These are phyloP conservation scores for Vitis amurensis DNA, from an alignment of 164 flowering plant species.

Conservation along the genomic window DNA sequence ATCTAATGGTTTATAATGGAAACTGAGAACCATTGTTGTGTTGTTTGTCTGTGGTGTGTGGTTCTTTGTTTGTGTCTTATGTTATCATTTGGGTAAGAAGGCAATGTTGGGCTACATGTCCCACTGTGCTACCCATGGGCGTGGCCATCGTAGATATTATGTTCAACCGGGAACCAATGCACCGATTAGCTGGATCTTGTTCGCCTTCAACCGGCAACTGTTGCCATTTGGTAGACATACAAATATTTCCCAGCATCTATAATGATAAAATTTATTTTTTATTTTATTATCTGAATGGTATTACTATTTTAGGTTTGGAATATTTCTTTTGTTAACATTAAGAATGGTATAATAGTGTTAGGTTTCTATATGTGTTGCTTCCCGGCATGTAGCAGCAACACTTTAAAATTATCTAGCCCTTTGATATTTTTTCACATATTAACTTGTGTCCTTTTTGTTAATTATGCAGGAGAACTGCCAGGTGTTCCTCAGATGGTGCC, in stretches of 20 bases:
- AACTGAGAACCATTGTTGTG: slow-evolving; percentile 70
- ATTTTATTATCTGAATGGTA: slow-evolving; percentile 29
- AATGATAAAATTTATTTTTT: slow-evolving; percentile 49
- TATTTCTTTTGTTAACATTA: slow-evolving; percentile 10
- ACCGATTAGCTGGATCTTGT: slow-evolving; percentile 66
- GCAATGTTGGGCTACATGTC: slow-evolving; percentile 71
- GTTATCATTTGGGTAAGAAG: slow-evolving; percentile 66
- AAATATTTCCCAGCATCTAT: slow-evolving; percentile 50
- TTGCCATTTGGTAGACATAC: slow-evolving; percentile 64
- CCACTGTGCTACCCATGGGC: slow-evolving; percentile 59
- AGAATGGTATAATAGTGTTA: slow-evolving; percentile 6
- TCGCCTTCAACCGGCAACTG: slow-evolving; percentile 59
- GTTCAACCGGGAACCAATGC: slow-evolving; percentile 62
- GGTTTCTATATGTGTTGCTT: slow-evolving; percentile 2
- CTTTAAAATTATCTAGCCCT: not conserved
- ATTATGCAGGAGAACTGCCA: slow-evolving; percentile 49
- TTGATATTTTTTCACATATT: slow-evolving; percentile 1
- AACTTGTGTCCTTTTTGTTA: slow-evolving; percentile 10
- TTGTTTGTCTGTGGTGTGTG: slow-evolving; percentile 78
- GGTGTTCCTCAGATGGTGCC: slow-evolving; percentile 44
- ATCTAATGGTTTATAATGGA: slow-evolving; percentile 30
- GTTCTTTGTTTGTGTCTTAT: slow-evolving; percentile 62
- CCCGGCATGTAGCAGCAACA: not conserved
- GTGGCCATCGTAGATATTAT: slow-evolving; percentile 53
- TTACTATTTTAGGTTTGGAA: slow-evolving; percentile 30